Evolutionary conservation across 768 basidiomycete species (phyloP).

Genomic region (Russula dissimulans): DNA sequence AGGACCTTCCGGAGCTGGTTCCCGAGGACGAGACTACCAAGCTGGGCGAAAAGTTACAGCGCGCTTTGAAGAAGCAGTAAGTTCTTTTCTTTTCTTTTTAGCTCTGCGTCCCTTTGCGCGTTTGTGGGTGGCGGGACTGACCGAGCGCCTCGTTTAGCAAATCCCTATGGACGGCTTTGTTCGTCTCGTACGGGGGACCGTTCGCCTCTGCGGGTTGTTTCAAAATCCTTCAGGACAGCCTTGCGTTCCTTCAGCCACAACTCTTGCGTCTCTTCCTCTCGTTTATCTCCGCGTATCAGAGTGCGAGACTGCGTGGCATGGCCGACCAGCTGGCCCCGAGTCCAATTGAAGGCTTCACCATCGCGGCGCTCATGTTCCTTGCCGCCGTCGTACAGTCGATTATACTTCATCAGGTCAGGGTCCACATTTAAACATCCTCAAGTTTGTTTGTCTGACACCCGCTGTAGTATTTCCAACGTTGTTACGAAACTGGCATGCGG

Average conservation of each 20-base stretch:
- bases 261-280: slow-evolving; percentile 68
- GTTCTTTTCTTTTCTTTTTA: slow-evolving; percentile 19
- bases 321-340: slow-evolving; percentile 25
- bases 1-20: slow-evolving; percentile 72
- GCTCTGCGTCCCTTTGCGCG: neutral
- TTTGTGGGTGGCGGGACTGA: neutral
- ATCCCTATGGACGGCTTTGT: slow-evolving; percentile 64
- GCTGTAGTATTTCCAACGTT: slow-evolving; percentile 72
- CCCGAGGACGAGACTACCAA: slow-evolving; percentile 59
- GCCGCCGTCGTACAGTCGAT: slow-evolving; percentile 73
- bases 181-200: slow-evolving; percentile 68
- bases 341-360: slow-evolving; percentile 58
- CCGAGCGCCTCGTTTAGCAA: slow-evolving; percentile 32
- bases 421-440: too few species aligned
- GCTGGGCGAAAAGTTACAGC: slow-evolving; percentile 52
- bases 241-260: slow-evolving; percentile 83
- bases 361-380: slow-evolving; percentile 73
- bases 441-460: neutral
- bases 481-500: slow-evolving; percentile 87
- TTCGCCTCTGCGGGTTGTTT: slow-evolving; percentile 53
- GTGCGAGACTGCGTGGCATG: slow-evolving; percentile 30
- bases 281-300: slow-evolving; percentile 76
- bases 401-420: slow-evolving; percentile 63
- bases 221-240: slow-evolving; percentile 70
- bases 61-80: slow-evolving; percentile 55